Evolutionary conservation across 768 basidiomycete genomes (phyloP).

Genomic region (Leucocoprinus leucothites): DNA sequence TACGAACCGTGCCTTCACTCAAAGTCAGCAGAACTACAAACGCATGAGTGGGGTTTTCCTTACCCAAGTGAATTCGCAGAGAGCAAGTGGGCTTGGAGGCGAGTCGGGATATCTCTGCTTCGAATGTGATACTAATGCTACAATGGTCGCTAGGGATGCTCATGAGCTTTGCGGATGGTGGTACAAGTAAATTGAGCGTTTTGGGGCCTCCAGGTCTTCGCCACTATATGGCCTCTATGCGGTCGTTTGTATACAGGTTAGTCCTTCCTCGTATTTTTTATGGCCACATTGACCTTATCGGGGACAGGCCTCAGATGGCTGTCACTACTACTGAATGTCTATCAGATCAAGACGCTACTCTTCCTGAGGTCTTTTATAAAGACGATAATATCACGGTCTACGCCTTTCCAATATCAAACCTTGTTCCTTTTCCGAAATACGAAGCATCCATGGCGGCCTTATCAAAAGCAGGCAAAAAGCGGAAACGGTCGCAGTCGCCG

Average conservation of each 20-base stretch:
- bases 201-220: constrained; percentile 72
- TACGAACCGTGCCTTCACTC: constrained; percentile 68
- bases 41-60: constrained; percentile 72
- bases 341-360: constrained; percentile 4
- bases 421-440: not conserved
- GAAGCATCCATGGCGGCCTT: not conserved
- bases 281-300: constrained; percentile 6
- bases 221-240: constrained; percentile 70
- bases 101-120: constrained; percentile 13
- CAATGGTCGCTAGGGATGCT: constrained; percentile 50
- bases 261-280: constrained; percentile 5
- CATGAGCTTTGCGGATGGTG: constrained; percentile 78
- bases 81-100: constrained; percentile 76
- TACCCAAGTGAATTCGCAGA: constrained; percentile 58
- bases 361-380: constrained; percentile 30
- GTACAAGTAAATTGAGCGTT: constrained; percentile 53
- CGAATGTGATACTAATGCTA: not conserved
- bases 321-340: constrained; percentile 40
- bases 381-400: constrained; percentile 68
- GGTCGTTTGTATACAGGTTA: constrained; percentile 67
- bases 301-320: constrained; percentile 45
- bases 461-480: constrained; percentile 31
- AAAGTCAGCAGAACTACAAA: constrained; percentile 63
- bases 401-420: constrained; percentile 44
- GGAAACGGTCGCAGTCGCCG: constrained; percentile 36